phyloP scores from a whole-genome alignment of 306 rosid species.

The Ziziphus jujuba region DNA sequence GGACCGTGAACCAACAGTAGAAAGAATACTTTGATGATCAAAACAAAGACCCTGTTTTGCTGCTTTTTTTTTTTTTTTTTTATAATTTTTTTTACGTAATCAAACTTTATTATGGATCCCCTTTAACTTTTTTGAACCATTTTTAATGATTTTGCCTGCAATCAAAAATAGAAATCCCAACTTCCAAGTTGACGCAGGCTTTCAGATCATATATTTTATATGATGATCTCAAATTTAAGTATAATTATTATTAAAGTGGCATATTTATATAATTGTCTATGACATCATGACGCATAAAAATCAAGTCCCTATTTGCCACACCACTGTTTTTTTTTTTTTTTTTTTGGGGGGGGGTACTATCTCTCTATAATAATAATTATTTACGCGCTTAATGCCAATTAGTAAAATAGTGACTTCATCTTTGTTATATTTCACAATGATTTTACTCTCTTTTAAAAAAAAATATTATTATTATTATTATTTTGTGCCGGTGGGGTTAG shows the following conservation, averaged over 20 bases:
- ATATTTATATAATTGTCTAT: not conserved
- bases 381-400: not conserved
- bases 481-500: too few relatives aligned
- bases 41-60: not conserved
- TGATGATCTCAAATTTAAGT: too few relatives aligned
- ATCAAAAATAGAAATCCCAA: too few relatives aligned
- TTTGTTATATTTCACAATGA: not conserved
- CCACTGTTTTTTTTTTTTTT: too few relatives aligned
- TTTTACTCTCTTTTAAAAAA: too few relatives aligned
- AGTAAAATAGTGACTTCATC: not conserved
- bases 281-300: not conserved
- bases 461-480: too few relatives aligned
- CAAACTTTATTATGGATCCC: too few relatives aligned
- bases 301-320: not conserved
- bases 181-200: too few relatives aligned
- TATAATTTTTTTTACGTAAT: too few relatives aligned
- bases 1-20: slow-evolving; percentile 15
- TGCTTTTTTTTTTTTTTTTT: not conserved
- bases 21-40: not conserved
- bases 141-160: not conserved
- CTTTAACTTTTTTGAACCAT: not conserved
- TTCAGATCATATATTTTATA: too few relatives aligned
- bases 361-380: not conserved
- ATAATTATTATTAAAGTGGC: not conserved
- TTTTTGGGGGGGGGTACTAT: too few relatives aligned